Conservation (phyloP, 1,139 yeast species). For the Candida sanyaensis region DNA sequence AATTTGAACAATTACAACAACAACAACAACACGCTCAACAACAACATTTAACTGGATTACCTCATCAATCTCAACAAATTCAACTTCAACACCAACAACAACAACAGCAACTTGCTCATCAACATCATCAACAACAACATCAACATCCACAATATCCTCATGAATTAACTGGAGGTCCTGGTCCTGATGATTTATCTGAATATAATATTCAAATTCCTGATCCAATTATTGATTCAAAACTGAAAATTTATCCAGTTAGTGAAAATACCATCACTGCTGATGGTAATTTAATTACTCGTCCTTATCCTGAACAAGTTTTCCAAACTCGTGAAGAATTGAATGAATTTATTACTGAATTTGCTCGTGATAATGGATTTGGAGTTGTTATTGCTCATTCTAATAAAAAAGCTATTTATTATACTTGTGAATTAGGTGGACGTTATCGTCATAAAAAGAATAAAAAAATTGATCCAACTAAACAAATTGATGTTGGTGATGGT, state of each 20-base stretch:
- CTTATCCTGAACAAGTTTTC: conserved; percentile 56
- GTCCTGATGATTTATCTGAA: conserved; percentile 36
- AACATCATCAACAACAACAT: no score
- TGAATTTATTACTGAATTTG: conserved; percentile 57
- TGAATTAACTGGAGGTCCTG: conserved; percentile 17
- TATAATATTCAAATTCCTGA: conserved; percentile 52
- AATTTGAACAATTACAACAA: conserved; percentile 17
- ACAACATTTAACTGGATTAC: conserved; percentile 9
- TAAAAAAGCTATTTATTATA: conserved; percentile 59
- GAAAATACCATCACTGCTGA: conserved; percentile 51
- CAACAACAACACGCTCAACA: conserved; percentile 15
- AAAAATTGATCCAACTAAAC: conserved; percentile 24
- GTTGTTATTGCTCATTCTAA: conserved; percentile 62
- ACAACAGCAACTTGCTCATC: conserved; percentile 15
- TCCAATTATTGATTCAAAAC: conserved; percentile 46
- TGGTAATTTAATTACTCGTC: conserved; percentile 55
- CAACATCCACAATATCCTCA: conserved; percentile 20
- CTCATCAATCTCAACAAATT: conserved; percentile 17
- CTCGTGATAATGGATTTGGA: conserved; percentile 60
- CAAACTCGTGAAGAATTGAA: conserved; percentile 52
- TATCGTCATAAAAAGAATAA: conserved; percentile 55
- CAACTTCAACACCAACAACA: conserved; percentile 14
- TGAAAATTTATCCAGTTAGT: conserved; percentile 48
- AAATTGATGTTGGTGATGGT: conserved; percentile 35
- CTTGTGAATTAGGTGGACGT: conserved; percentile 62